Conservation (phyloP, 768 basidiomycete species). For the Trametes maxima region DNA sequence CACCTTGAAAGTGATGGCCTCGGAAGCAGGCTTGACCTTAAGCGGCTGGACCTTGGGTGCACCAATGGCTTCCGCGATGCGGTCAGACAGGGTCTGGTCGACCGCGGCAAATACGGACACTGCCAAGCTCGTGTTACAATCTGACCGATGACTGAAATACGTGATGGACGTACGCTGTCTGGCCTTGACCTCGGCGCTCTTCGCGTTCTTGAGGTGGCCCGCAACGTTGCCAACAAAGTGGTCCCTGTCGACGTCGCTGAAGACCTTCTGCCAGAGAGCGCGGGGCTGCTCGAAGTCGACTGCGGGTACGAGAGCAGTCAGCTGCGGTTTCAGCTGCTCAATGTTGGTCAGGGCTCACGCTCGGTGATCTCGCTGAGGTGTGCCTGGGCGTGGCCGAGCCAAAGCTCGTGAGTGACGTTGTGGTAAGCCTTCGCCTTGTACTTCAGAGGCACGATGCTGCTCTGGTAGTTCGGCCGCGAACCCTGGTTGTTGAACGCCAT, state of each 20-base stretch:
- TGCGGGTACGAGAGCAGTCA: conserved; percentile 29
- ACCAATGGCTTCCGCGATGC: conserved; percentile 77
- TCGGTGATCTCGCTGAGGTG: conserved; percentile 78
- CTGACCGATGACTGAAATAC: not conserved
- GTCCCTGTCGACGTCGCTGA: conserved; percentile 58
- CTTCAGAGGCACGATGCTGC: conserved; percentile 69
- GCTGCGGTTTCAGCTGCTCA: conserved; percentile 1
- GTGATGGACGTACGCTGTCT: conserved; percentile 58
- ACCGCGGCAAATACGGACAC: conserved; percentile 83
- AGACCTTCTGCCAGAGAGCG: conserved; percentile 66
- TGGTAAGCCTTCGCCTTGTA: conserved; percentile 48
- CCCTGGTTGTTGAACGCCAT: conserved; percentile 79
- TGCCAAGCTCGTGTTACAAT: conserved; percentile 28
- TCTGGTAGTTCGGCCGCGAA: conserved; percentile 84
- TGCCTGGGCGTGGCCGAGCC: conserved; percentile 67
- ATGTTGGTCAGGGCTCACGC: conserved; percentile 49
- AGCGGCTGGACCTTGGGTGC: conserved; percentile 60
- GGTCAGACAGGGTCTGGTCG: conserved; percentile 71
- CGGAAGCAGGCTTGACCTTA: conserved; percentile 57
- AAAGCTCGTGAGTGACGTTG: conserved; percentile 66
- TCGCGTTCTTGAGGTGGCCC: conserved; percentile 62
- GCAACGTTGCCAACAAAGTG: conserved; percentile 70
- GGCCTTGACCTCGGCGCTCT: conserved; percentile 59
- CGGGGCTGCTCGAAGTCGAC: conserved; percentile 89
- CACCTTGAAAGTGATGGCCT: conserved; percentile 54